Evolutionary conservation across 1,284 basidiomycete genomes (phyloP), one percentile per base, ranked within the genome.

Genomic region (Rhodofomes roseus): DNA sequence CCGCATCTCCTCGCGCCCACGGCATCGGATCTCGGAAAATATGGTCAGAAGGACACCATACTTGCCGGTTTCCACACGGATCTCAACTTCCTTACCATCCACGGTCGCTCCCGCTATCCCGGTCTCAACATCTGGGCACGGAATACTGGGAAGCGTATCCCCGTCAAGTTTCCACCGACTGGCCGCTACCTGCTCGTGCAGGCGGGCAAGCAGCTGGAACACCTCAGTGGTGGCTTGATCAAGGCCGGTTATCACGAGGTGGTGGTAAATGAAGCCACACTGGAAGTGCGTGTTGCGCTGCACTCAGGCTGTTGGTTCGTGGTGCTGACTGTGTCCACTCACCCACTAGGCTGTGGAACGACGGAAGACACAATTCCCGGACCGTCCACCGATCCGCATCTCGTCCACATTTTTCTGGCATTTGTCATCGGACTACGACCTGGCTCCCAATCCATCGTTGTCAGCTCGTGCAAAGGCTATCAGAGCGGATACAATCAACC

Each of bases 351-450:
- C 84, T 1, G 86, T 95, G 53, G 81, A 86, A 60, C 76, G 78
- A 55, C 81, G 88, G 43, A 87, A 82, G 66, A 62, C 67, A 3
- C 75, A 81, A 56, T 77, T 80, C 64, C 87, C 92, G 0, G 80
- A 85, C 56, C 85, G 94, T n/a, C 94, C 94, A 14, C 78, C 90
- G 40, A 93, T 95, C 65, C 87, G 95, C 22, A 94, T 97, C 63
- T 96, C 93, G 4, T 95, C 92, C 1, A 96, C 94, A 0, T 95
- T 96, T 78, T 96, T 96, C 79, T 95, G 90, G 89, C 93, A 95
- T 69, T 81, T 96, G 36, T 93, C 89, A 0, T 93, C 92, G 2
- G 94, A 96, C 71, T 89, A 83, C 63, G 83, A 89, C 57, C 80
- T 95, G 20, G 76, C 72, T 1, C 85, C 92, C 2, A 82, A 93